Base-by-base conservation (phyloP, 495 filamentous ascomycete species). In the Tuber umbilicatum region DNA sequence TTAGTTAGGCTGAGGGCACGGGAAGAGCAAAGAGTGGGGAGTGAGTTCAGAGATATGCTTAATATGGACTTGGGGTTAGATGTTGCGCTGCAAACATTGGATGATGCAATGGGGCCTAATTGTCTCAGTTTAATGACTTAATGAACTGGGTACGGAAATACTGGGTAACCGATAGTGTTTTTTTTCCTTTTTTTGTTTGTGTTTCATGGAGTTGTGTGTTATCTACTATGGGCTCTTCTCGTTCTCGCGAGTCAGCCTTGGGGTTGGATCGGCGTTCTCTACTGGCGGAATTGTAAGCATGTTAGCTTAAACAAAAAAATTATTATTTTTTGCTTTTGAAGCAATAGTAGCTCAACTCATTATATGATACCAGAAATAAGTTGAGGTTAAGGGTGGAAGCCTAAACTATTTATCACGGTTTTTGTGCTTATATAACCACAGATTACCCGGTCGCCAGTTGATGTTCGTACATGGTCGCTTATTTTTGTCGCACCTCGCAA, bases 1-100 rank as follows among this genome's bases (percentile, higher is more conserved):
- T 86, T 98, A 6, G 89, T 95, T 70, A 89, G 90, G 78, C 87
- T 97, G 79, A 90, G 94, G 74, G 89, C 89, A 3, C 98, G 94
- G 92, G 89, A 93, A 9, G 94, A 99, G 85, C 85, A 89, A 23
- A 90, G 90, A 76, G 91, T 91, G 19, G 84, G 92, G 74, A 88
- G 91, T 40, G 85, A 88, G 60, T 93, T 91, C 79, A 91, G 89
- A 79, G 89, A 94, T 76, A 83, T 97, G 14, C 95, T 89, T 27
- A 85, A 84, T 47, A 85, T 97, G 70, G 90, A 91, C 40, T 84
- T 97, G 60, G 93, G 92, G 12, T 86, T 97, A 4, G 87, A 88
- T 60, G 41, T 82, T 39, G 78, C 70, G 4, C 10, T 7, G 21
- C 78, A 78, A 68, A 41, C 70, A 35, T 47, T 19, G 42, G 78